These are phyloP conservation scores for Vachellia collinsii DNA, from an alignment of 306 rosid genomes.

Conservation along the genomic window DNA sequence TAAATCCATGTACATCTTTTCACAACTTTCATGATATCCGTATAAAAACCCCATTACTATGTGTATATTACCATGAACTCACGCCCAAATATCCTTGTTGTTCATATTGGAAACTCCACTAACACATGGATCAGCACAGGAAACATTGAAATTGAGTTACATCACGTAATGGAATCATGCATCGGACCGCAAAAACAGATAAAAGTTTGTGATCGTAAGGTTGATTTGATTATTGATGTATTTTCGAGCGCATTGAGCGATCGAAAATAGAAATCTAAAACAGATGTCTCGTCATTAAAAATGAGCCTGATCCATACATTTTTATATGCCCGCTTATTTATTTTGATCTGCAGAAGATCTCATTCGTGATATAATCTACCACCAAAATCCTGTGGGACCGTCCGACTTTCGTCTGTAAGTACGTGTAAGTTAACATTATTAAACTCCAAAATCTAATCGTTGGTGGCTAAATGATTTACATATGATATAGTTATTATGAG, in stretches of 20 bases:
- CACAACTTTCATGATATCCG: background rate
- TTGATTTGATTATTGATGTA: background rate
- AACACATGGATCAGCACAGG: background rate
- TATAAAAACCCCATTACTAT: background rate
- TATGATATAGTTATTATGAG: no score
- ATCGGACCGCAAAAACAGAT: background rate
- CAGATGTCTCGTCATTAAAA: background rate
- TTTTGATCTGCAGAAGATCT: no score
- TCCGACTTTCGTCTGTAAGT: no score
- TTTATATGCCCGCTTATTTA: no score
- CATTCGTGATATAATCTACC: no score
- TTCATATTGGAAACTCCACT: conserved; percentile 2
- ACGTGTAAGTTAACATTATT: no score
- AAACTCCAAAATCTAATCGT: no score
- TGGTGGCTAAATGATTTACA: no score
- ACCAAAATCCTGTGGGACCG: no score
- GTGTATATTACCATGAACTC: background rate
- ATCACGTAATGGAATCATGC: background rate
- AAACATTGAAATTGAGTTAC: background rate
- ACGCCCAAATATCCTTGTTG: background rate
- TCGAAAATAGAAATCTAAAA: background rate
- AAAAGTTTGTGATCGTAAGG: background rate
- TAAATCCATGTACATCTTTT: background rate
- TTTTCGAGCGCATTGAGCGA: background rate
- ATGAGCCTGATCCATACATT: background rate